Percentiles rank a stretch among this genome's conserved stretches.
Conservation (phyloP, 192 early-diverging fungal species). For the Backusella sp. region DNA sequence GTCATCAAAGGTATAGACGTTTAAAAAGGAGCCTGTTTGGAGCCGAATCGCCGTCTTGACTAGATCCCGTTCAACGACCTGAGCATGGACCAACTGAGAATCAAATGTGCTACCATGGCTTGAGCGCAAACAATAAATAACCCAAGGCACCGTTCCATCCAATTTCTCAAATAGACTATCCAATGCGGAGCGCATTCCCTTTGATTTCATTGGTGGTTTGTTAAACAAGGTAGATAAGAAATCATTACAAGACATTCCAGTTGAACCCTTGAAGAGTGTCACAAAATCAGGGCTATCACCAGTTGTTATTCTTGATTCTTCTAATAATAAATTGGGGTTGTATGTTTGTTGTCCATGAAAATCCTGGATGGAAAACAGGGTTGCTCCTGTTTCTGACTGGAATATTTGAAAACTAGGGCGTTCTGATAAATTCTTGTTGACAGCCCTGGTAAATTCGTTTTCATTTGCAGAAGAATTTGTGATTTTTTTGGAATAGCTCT, state of each 20-base stretch:
- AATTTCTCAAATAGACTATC: conserved; percentile 65
- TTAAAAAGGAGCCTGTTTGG: conserved; percentile 68
- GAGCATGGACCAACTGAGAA: conserved; percentile 60
- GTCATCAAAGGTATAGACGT: conserved; percentile 70
- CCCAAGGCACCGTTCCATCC: conserved; percentile 76
- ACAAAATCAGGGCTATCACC: conserved; percentile 83
- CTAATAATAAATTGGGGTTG: conserved; percentile 61
- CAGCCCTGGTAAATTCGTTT: conserved; percentile 48
- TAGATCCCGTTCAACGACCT: conserved; percentile 70
- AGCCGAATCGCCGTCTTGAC: conserved; percentile 62
- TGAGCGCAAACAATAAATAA: conserved; percentile 70
- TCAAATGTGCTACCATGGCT: conserved; percentile 63
- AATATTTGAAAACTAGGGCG: conserved; percentile 38
- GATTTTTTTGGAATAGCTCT: conserved; percentile 31
- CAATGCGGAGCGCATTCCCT: conserved; percentile 65
- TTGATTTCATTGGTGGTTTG: conserved; percentile 74
- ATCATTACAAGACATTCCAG: conserved; percentile 53
- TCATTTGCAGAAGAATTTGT: conserved; percentile 42
- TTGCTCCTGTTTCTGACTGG: conserved; percentile 32
- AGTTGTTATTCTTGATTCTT: conserved; percentile 67
- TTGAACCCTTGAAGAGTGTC: conserved; percentile 70
- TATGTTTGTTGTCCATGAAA: conserved; percentile 70
- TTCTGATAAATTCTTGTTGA: conserved; percentile 52
- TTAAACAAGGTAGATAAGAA: conserved; percentile 78
- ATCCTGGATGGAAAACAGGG: conserved; percentile 78